phyloP scores from a whole-genome alignment of 805 yeast species.

The Saturnispora sanitii region DNA sequence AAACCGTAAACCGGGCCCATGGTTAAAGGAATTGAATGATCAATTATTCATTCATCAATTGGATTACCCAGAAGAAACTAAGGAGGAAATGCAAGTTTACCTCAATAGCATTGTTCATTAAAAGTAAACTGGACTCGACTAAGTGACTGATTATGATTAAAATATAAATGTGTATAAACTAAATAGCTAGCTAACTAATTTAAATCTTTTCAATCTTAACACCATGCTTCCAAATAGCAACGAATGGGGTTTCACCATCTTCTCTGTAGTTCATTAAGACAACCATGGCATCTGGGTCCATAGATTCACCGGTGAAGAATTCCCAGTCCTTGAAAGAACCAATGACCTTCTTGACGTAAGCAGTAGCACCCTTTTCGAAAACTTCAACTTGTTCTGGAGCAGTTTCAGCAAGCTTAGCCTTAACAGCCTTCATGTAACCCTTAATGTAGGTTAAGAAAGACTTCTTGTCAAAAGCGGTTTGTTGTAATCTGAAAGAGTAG shows the following conservation, averaged over 20 bases:
- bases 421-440: slow-evolving; percentile 96
- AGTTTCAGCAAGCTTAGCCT: slow-evolving; percentile 81
- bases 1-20: slow-evolving; percentile 69
- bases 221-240: slow-evolving; percentile 99
- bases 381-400: slow-evolving; percentile 78
- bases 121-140: no score
- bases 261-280: slow-evolving; percentile 99
- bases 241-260: slow-evolving; percentile 97
- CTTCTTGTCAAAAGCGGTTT: slow-evolving; percentile 95
- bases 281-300: slow-evolving; percentile 99
- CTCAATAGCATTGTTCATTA: slow-evolving; percentile 16
- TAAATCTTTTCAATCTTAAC: slow-evolving; percentile 82
- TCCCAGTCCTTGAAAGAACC: slow-evolving; percentile 98
- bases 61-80: slow-evolving; percentile 50
- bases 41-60: slow-evolving; percentile 65
- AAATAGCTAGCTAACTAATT: slow-evolving; percentile 20
- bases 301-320: slow-evolving; percentile 98
- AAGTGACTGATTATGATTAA: slow-evolving; percentile 1
- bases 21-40: slow-evolving; percentile 58
- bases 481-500: slow-evolving; percentile 96
- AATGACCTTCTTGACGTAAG: slow-evolving; percentile 93
- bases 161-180: not conserved
- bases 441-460: slow-evolving; percentile 93
- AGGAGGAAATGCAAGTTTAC: slow-evolving; percentile 45
- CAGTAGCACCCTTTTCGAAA: slow-evolving; percentile 96